These are phyloP conservation scores for Oryza brachyantha DNA, from an alignment of 176 grass and related monocot species.

Conservation along the genomic window DNA sequence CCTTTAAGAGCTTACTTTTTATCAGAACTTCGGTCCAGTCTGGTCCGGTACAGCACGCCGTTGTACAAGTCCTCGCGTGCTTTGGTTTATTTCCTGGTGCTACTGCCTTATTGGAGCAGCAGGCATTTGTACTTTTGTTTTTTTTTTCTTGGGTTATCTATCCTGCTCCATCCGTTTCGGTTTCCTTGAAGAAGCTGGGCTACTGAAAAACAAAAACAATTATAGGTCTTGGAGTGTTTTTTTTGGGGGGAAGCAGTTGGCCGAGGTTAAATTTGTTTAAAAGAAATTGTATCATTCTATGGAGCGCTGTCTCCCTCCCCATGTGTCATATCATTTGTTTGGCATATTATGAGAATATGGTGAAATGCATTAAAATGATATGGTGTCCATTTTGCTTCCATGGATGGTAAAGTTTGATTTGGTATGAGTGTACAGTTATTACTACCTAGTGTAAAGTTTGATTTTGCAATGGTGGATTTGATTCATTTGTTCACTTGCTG, in stretches of 20 bases:
- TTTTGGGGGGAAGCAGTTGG: constrained; percentile 17
- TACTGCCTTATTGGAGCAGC: background rate
- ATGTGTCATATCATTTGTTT: constrained; percentile 38
- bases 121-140: constrained; percentile 17
- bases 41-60: background rate
- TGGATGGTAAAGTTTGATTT: background rate
- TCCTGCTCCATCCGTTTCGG: constrained; percentile 26
- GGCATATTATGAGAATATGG: constrained; percentile 36
- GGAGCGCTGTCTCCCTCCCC: constrained; percentile 6
- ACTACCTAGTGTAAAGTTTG: background rate
- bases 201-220: constrained; percentile 23
- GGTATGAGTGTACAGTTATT: background rate
- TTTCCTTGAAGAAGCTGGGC: constrained; percentile 13
- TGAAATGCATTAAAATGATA: constrained; percentile 34
- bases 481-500: background rate
- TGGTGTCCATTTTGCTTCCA: background rate
- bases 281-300: constrained; percentile 36
- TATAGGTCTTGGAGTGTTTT: constrained; percentile 41
- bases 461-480: background rate
- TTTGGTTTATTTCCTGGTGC: constrained; percentile 37
- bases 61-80: constrained; percentile 29
- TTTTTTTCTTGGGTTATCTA: constrained; percentile 7
- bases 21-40: constrained; percentile 29
- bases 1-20: constrained; percentile 44
- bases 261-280: constrained; percentile 31